phyloP scores from a whole-genome alignment of 164 flowering plant species.

The Magnolia officinalis region DNA sequence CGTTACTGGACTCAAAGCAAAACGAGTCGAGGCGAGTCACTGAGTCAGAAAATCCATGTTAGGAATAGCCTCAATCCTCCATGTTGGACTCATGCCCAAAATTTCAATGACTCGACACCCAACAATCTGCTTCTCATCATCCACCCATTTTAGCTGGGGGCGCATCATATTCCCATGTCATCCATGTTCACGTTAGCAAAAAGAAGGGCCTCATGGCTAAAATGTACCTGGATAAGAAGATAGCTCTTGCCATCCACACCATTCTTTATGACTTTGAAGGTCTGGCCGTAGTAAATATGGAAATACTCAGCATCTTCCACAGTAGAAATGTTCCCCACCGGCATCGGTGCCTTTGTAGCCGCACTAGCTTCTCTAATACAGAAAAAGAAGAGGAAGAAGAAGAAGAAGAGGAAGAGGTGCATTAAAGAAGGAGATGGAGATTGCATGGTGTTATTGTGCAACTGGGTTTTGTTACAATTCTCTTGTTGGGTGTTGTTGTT shows the following conservation, averaged over 20 bases:
- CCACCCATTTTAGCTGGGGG: no score
- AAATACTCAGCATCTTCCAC: conserved; percentile 70
- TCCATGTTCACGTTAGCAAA: no score
- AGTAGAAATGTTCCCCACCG: conserved; percentile 51
- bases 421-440: neutral
- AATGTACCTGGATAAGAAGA: conserved; percentile 81
- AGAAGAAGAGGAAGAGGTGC: neutral
- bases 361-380: neutral
- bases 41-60: no score
- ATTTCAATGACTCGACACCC: no score
- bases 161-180: no score
- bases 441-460: neutral
- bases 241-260: conserved; percentile 78
- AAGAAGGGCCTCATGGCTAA: no score
- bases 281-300: conserved; percentile 81
- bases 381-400: conserved; percentile 8
- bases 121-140: no score
- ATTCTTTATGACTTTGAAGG: conserved; percentile 94
- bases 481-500: neutral
- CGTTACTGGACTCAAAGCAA: no score
- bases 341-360: conserved; percentile 21
- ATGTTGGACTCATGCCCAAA: no score
- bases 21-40: no score
- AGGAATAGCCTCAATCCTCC: no score
- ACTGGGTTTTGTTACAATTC: neutral